Base-by-base conservation (phyloP, 2,329 filamentous ascomycete genomes). In the Colletotrichum paranaense region DNA sequence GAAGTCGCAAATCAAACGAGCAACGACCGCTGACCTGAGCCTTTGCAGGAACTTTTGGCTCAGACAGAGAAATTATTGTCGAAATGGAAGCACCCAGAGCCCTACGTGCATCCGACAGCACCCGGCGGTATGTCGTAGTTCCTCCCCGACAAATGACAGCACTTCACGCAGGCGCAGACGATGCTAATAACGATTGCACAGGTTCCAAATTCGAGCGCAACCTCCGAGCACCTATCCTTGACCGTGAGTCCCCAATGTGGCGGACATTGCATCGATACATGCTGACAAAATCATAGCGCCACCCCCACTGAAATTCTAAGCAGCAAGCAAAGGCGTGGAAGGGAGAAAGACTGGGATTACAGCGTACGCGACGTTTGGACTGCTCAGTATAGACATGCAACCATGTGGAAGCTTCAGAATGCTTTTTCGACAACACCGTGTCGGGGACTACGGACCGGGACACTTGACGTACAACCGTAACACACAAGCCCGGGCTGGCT, bases 181-280 rank as follows among this genome's bases (percentile, higher is more conserved):
- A 56, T 22, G 26, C 42, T 72, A 42, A 72, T 5, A 14, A 32
- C 16, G 3, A 24, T 5, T 69, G 74, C 73, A 58, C 77, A 97
- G 95, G 95, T 77, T 98, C 95, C 76, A 98, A 98, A 89, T 98
- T 93, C 84, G 97, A 98, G 86, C 91, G 97, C 82, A 99, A 99
- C 84, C 83, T 98, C 67, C 94, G 95, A 42, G 89, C 91, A 71
- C 95, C 92, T 42, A 92, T 92, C 77, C 87, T 97, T 72, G 93
- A 95, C 76, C 92, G 96, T 98, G 86, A 89, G 94, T 90, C 55
- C n/a, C 5, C 16, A 12, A 19, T 19, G 26, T n/a, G 78, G 81
- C 53, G 81, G 57, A 16, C 52, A 4, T 62, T 6, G 14, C 16
- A 60, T 72, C 1, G 5, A 42, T 3, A 5, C 3, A 5, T 30